Conservation (phyloP, 768 basidiomycete species). For the Hydnum rufescens region DNA sequence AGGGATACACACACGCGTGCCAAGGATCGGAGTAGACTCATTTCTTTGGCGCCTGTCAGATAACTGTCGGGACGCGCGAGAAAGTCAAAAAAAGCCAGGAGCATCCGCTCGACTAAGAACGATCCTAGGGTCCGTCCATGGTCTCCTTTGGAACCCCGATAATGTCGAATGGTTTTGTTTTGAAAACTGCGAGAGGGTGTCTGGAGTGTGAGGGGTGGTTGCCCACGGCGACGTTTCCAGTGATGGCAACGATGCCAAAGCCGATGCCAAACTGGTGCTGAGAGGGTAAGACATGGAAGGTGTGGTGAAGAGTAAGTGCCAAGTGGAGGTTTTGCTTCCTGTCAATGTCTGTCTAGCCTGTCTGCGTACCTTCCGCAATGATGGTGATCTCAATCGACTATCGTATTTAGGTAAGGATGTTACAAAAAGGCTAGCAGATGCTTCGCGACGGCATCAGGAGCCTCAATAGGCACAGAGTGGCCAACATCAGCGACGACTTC, state of each 20-base stretch:
- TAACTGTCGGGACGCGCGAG: conserved; percentile 6
- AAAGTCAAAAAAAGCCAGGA: conserved; percentile 7
- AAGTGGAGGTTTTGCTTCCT: not conserved
- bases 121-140: not conserved
- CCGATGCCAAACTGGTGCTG: conserved; percentile 28
- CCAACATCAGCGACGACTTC: too few relatives aligned
- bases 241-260: conserved; percentile 27
- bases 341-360: too few relatives aligned
- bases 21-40: conserved; percentile 6
- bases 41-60: conserved; percentile 3
- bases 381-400: too few relatives aligned
- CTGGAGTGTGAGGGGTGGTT: conserved; percentile 53
- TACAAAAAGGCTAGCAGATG: too few relatives aligned
- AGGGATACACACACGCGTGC: conserved; percentile 7
- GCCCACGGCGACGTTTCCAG: conserved; percentile 44
- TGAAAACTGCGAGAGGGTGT: conserved; percentile 51
- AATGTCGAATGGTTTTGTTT: conserved; percentile 37
- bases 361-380: too few relatives aligned
- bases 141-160: conserved; percentile 11
- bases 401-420: too few relatives aligned
- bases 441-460: too few relatives aligned
- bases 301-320: not conserved
- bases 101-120: conserved; percentile 5
- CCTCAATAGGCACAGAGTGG: too few relatives aligned
- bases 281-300: conserved; percentile 53